phyloP scores from a whole-genome alignment of 2,329 filamentous ascomycete species.

The Neofusicoccum laricinum region DNA sequence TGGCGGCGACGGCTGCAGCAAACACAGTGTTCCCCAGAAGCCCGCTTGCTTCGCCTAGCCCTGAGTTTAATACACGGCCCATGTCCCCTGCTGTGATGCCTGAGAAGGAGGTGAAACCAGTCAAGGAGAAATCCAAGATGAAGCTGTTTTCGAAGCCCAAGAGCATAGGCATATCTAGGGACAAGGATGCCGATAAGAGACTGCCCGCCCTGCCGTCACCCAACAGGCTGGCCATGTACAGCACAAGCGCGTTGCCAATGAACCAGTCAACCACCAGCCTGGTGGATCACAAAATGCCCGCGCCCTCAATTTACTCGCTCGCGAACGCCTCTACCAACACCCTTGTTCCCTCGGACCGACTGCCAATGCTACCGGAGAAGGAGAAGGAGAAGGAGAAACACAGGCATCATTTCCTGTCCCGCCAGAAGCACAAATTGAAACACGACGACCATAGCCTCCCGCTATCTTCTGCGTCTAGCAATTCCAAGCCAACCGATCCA shows the following conservation, averaged over 20 bases:
- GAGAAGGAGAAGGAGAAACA: conserved; percentile 69
- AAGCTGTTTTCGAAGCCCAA: conserved; percentile 74
- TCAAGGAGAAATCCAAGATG: conserved; percentile 75
- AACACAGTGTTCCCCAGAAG: conserved; percentile 72
- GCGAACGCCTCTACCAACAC: conserved; percentile 77
- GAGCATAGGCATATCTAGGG: conserved; percentile 69
- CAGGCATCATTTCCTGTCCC: conserved; percentile 75
- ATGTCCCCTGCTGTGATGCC: conserved; percentile 18
- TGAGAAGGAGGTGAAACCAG: conserved; percentile 59
- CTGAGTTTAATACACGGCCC: conserved; percentile 20
- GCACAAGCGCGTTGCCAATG: conserved; percentile 63
- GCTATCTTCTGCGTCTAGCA: conserved; percentile 72
- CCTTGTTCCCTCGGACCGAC: conserved; percentile 60
- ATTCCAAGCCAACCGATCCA: conserved; percentile 72
- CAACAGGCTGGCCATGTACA: conserved; percentile 63
- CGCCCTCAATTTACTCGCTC: conserved; percentile 66
- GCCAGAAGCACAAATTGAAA: conserved; percentile 76
- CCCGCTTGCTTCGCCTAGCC: conserved; percentile 43
- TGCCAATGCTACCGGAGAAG: conserved; percentile 28
- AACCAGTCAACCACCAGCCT: conserved; percentile 71
- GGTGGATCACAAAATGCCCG: conserved; percentile 51
- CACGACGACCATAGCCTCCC: conserved; percentile 68
- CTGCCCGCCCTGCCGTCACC: conserved; percentile 70
- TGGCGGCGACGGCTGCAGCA: conserved; percentile 68
- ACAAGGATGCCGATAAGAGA: conserved; percentile 54